Evolutionary conservation across 345 rosid genomes (phyloP).

Genomic region (Punica granatum): DNA sequence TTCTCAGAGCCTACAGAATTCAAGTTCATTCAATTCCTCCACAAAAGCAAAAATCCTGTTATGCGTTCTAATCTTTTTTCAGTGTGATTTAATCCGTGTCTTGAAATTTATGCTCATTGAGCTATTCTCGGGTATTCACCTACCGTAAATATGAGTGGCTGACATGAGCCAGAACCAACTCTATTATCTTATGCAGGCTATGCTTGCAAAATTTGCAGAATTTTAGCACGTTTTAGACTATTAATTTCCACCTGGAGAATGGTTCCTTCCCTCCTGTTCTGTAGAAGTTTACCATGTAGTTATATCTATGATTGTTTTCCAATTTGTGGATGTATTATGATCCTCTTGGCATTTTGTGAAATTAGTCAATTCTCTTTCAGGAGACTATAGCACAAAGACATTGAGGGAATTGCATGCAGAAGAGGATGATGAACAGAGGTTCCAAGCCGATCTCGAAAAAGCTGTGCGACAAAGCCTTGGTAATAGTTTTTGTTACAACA

Average conservation of each 20-base stretch:
- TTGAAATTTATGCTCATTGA: no score
- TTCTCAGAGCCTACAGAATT: not conserved
- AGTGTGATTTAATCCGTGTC: no score
- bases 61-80: no score
- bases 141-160: not conserved
- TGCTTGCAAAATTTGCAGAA: not conserved
- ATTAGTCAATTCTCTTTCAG: constrained; percentile 9
- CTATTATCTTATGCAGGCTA: not conserved
- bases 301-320: not conserved
- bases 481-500: constrained; percentile 16
- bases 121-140: not conserved
- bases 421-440: constrained; percentile 89
- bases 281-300: not conserved
- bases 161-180: not conserved
- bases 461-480: constrained; percentile 93
- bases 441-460: constrained; percentile 80
- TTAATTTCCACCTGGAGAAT: no score
- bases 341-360: not conserved
- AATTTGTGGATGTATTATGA: not conserved
- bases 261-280: not conserved
- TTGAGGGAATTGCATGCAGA: constrained; percentile 68
- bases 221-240: not conserved
- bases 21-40: not conserved
- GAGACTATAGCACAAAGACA: constrained; percentile 52
- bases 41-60: not conserved